Conservation (phyloP, 73 alveolate species). For the Symbiodinium natans region DNA sequence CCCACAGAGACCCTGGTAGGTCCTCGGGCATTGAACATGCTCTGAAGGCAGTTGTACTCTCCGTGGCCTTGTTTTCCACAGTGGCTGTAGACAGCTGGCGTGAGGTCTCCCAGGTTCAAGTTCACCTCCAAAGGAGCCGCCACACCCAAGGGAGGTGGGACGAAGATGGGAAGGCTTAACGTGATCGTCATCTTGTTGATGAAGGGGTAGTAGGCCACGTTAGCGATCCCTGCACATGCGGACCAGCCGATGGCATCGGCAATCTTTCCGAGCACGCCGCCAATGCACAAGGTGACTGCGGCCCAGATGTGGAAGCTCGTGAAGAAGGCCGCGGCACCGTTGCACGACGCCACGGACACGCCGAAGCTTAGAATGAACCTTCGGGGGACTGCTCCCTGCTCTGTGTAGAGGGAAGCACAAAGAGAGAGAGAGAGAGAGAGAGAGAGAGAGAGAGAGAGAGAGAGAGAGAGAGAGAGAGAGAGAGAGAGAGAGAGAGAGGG, state of each 20-base stretch:
- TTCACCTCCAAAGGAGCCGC: neutral
- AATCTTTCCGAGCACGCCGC: slow-evolving; percentile 3
- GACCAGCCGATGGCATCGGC: slow-evolving; percentile 7
- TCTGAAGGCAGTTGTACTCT: neutral
- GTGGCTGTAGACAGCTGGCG: slow-evolving; percentile 30
- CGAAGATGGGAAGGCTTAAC: neutral
- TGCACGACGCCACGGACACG: slow-evolving; percentile 26
- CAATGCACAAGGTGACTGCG: neutral
- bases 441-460: no score
- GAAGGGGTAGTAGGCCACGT: slow-evolving; percentile 5
- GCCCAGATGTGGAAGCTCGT: slow-evolving; percentile 11
- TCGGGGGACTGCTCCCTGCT: slow-evolving; percentile 4
- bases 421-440: no score
- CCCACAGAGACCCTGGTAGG: neutral
- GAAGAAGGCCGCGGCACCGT: slow-evolving; percentile 15
- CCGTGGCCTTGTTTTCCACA: slow-evolving; percentile 1
- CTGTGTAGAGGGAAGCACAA: no score
- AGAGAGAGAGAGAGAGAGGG: no score
- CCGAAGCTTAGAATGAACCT: slow-evolving; percentile 38
- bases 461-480: no score
- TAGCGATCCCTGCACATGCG: neutral
- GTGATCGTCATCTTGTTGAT: slow-evolving; percentile 23
- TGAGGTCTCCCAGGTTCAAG: slow-evolving; percentile 24
- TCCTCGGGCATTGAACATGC: slow-evolving; percentile 10
- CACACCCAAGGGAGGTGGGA: slow-evolving; percentile 13